Evolutionary conservation across 768 basidiomycete species (phyloP).

Genomic region (Tremella mesenterica): DNA sequence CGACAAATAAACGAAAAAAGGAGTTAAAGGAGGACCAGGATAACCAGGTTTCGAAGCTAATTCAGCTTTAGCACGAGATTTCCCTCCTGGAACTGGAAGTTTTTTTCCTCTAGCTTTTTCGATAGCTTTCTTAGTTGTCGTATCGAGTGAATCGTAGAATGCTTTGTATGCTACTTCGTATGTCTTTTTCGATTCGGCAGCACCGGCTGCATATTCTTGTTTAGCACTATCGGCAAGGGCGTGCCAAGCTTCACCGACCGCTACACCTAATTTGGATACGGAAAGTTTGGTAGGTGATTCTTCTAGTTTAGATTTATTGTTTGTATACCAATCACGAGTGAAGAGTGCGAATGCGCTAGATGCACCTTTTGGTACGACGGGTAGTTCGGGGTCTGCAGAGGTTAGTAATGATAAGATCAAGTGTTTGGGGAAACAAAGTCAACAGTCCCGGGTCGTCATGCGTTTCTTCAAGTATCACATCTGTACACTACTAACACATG

Average conservation of each 20-base stretch:
- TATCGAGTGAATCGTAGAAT: slow-evolving; percentile 17
- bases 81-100: slow-evolving; percentile 21
- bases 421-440: too few species aligned
- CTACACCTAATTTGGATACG: slow-evolving; percentile 4
- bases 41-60: slow-evolving; percentile 13
- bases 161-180: slow-evolving; percentile 19
- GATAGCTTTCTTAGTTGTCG: slow-evolving; percentile 16
- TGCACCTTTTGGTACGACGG: slow-evolving; percentile 16
- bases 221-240: slow-evolving; percentile 11
- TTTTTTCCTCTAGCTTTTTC: slow-evolving; percentile 23
- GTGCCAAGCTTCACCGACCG: slow-evolving; percentile 17
- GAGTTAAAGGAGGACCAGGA: slow-evolving; percentile 20
- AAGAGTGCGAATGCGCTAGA: slow-evolving; percentile 23
- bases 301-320: slow-evolving; percentile 4
- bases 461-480: too few species aligned
- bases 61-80: slow-evolving; percentile 9
- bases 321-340: slow-evolving; percentile 23
- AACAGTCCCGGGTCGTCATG: too few species aligned
- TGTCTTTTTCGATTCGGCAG: slow-evolving; percentile 5
- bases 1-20: slow-evolving; percentile 24
- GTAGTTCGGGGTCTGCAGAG: slow-evolving; percentile 16
- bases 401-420: background rate
- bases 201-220: slow-evolving; percentile 5
- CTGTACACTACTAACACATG: too few species aligned
- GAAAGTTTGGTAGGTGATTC: slow-evolving; percentile 12